A percentile compares a stretch with the other conserved stretches of the same genome.
These are phyloP conservation scores for Rosa rugosa DNA, from an alignment of 306 rosid species.

Conservation along the genomic window DNA sequence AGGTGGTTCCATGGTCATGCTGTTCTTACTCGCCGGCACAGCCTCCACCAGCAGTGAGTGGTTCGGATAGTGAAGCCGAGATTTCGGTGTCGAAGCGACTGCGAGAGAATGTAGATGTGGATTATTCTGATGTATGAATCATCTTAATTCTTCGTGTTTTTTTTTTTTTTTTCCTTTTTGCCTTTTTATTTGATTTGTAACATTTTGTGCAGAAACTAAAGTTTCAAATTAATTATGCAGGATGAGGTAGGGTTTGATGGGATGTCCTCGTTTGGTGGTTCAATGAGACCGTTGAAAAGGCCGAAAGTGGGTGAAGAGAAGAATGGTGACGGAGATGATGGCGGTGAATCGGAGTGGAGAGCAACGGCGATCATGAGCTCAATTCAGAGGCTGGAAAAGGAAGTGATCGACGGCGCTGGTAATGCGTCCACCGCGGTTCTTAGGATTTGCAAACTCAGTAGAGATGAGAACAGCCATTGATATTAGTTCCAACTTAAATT, in stretches of 20 bases:
- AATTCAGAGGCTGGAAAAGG: slow-evolving; percentile 29
- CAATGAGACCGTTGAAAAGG: slow-evolving; percentile 32
- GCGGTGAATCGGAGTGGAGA: slow-evolving; percentile 10
- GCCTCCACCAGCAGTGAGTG: slow-evolving; percentile 21
- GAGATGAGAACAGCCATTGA: slow-evolving; percentile 39
- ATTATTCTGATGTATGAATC: slow-evolving; percentile 35
- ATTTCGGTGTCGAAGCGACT: slow-evolving; percentile 31
- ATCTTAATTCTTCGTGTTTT: neutral
- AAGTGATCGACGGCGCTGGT: slow-evolving; percentile 1
- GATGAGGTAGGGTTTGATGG: slow-evolving; percentile 30
- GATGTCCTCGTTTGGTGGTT: slow-evolving; percentile 24
- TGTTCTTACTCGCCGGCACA: slow-evolving; percentile 24
- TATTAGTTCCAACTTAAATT: neutral
- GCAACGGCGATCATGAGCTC: slow-evolving; percentile 36
- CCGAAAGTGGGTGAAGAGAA: slow-evolving; percentile 16
- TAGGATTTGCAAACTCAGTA: slow-evolving; percentile 37
- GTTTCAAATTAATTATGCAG: slow-evolving; percentile 22
- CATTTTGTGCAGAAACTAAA: slow-evolving; percentile 18
- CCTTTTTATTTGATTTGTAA: neutral
- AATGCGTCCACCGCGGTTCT: slow-evolving; percentile 33
- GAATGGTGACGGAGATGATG: neutral
- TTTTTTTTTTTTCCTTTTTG: neutral
- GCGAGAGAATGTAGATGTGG: slow-evolving; percentile 31
- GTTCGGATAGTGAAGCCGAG: slow-evolving; percentile 35
- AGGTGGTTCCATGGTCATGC: slow-evolving; percentile 57